Evolutionary conservation across 2,329 filamentous ascomycete species (phyloP), one percentile per base, ranked within the genome.

Genomic region (Apiospora kogelbergensis): DNA sequence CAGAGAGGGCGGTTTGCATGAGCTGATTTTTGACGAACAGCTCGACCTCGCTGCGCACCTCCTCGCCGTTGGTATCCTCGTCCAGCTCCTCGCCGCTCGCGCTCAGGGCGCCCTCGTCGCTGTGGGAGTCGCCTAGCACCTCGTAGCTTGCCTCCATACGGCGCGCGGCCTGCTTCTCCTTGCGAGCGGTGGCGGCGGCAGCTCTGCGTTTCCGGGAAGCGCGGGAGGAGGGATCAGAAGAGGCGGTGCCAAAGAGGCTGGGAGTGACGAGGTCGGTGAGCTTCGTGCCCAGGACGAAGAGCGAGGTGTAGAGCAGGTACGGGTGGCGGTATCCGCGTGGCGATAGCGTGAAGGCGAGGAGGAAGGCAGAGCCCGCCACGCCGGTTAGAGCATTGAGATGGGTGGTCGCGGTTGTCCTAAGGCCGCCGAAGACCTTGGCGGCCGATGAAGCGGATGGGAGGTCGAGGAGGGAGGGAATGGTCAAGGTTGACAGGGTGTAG

Each of bases 241-340:
- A 71, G 53, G 76, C 71, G 33, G 71, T 65, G 33, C 76, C 73
- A 71, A 81, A 79, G 70, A 85, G 74, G 70, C 80, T 80, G 1
- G 86, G 84, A 20, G 85, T 80, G 48, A 89, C 75, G 30, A 80
- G 78, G 68, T 86, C 84, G 53, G 83, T 84, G 60, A 88, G 83
- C 26, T 86, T 85, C 60, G 92, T 89, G 46, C 92, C 82, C 46
- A 86, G 84, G 57, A 90, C 88, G 69, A 94, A 86, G 33, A 94
- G 81, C 2, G 90, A 90, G 17, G 93, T 94, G 89, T 96, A 98
- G 70, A 98, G 81, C 33, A 98, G 89, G 79, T 97, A 98, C 0
- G 95, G 95, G 79, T 98, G 95, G 78, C 92, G 90, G 74, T 88
- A 86, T 68, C 90, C 87, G 33, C 89, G 86, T 0, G 94, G 92